Evolutionary conservation across 208 protist species (phyloP).

Genomic region (Tetramitus jugosus): DNA sequence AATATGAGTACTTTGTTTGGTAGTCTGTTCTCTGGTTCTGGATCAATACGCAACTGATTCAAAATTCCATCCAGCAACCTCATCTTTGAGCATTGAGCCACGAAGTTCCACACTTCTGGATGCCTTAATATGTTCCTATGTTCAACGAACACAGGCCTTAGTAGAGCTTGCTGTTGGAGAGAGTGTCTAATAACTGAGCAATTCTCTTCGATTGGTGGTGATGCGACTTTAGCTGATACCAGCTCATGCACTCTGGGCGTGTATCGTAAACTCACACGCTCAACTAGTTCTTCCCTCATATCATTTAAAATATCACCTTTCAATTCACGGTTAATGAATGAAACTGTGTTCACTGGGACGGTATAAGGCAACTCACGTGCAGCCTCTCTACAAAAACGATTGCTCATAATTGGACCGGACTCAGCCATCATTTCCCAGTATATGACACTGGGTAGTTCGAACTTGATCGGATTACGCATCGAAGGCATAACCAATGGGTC

Average conservation of each 20-base stretch:
- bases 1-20: conserved; percentile 95
- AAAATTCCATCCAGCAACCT: conserved; percentile 30
- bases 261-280: too few relatives aligned
- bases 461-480: neutral
- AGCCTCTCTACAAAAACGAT: neutral
- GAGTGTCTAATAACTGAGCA: too few relatives aligned
- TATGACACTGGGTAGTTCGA: neutral
- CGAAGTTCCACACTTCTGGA: conserved; percentile 21
- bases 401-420: neutral
- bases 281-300: too few relatives aligned
- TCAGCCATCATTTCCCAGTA: neutral
- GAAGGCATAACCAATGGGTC: neutral
- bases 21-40: too few relatives aligned
- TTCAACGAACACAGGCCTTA: too few relatives aligned
- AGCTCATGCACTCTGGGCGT: too few relatives aligned
- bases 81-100: conserved; percentile 25
- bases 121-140: too few relatives aligned
- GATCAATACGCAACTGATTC: conserved; percentile 39
- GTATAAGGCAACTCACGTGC: neutral
- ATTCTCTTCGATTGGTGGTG: too few relatives aligned
- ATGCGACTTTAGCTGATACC: too few relatives aligned
- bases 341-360: neutral
- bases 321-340: conserved; percentile 6
- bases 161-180: too few relatives aligned
- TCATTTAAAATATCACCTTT: too few relatives aligned